Evolutionary conservation across 352 stramenopile species (phyloP), one percentile per base, ranked within the genome.

Genomic region (Phytophthora capsici): DNA sequence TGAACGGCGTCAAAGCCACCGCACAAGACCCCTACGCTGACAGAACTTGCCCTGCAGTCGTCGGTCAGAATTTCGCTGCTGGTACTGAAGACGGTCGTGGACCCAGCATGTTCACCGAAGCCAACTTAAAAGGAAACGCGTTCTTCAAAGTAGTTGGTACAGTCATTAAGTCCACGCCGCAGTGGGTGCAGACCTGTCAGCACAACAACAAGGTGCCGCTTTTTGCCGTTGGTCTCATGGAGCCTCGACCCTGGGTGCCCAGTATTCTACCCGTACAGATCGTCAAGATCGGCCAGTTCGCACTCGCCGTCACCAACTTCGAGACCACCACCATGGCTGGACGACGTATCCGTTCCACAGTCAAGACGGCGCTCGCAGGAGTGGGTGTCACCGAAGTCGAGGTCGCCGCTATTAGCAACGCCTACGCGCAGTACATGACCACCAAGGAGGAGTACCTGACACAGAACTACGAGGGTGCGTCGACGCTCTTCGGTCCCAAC

Each of bases 381-480:
- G 14, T 13, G 5, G 34, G 34, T 12, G 34, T 41, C 4, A 41
- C 34, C 0, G 34, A 41, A 3, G 34, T 41, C 34, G 34, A 41
- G 34, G 4, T 41, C 13, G 34, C 34, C 34, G 34, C 34, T 12
- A 7, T 41, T 13, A 41, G 34, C 34, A 41, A 41, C 34, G 34
- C 34, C 34, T 41, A 41, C 34, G 34, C 34, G 34, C 34, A 41
- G 34, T 41, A 41, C 16, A 41, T 41, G 34, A 41, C 34, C 34
- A 41, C 34, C 34, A 66, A 66, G 37, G 81, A 90, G n/a, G 82
- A 91, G 47, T 91, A 91, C 54, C 30, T 63, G 12, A 53, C 44
- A 5, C 82, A 90, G 65, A 56, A 89, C 52, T 91, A 91, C 57
- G 82, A 91, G 59, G 82, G 82, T 14, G 82, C 81, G 17, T 91